phyloP scores from a whole-genome alignment of 2,329 filamentous ascomycete genomes.

The Talaromyces pinophilus region DNA sequence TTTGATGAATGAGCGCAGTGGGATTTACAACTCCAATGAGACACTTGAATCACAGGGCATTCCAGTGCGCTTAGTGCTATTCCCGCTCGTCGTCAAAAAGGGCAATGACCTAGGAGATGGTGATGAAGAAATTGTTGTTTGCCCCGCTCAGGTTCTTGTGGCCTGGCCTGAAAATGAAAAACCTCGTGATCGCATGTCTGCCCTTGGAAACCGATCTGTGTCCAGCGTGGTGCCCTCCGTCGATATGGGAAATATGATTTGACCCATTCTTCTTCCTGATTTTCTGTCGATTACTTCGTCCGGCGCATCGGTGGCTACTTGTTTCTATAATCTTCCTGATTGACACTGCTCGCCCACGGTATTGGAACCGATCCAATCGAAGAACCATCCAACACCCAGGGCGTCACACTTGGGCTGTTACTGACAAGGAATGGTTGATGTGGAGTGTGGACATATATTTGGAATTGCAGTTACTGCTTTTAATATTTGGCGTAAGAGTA shows the following conservation, averaged over 20 bases:
- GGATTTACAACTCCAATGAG: slow-evolving; percentile 69
- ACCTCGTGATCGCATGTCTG: slow-evolving; percentile 34
- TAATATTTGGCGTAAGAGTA: slow-evolving; percentile 49
- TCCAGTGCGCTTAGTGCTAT: slow-evolving; percentile 87
- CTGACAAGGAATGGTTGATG: slow-evolving; percentile 57
- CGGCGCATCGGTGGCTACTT: slow-evolving; percentile 13
- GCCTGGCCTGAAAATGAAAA: slow-evolving; percentile 52
- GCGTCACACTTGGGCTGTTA: slow-evolving; percentile 23
- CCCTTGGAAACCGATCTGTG: slow-evolving; percentile 43
- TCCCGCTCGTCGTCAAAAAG: slow-evolving; percentile 95
- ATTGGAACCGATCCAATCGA: neutral
- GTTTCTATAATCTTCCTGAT: neutral
- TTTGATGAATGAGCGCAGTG: slow-evolving; percentile 90
- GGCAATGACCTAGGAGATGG: slow-evolving; percentile 84
- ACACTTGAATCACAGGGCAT: slow-evolving; percentile 75
- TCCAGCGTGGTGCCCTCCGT: slow-evolving; percentile 47
- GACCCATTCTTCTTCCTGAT: slow-evolving; percentile 9
- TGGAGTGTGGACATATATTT: slow-evolving; percentile 65
- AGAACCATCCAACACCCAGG: neutral
- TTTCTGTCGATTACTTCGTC: neutral
- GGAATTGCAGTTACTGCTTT: slow-evolving; percentile 76
- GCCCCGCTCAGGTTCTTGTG: slow-evolving; percentile 89
- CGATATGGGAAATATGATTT: slow-evolving; percentile 48
- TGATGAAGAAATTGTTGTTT: slow-evolving; percentile 93
- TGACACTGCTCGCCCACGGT: neutral